Evolutionary conservation across 2,329 filamentous ascomycete genomes (phyloP).

Genomic region (Lomentospora prolificans): DNA sequence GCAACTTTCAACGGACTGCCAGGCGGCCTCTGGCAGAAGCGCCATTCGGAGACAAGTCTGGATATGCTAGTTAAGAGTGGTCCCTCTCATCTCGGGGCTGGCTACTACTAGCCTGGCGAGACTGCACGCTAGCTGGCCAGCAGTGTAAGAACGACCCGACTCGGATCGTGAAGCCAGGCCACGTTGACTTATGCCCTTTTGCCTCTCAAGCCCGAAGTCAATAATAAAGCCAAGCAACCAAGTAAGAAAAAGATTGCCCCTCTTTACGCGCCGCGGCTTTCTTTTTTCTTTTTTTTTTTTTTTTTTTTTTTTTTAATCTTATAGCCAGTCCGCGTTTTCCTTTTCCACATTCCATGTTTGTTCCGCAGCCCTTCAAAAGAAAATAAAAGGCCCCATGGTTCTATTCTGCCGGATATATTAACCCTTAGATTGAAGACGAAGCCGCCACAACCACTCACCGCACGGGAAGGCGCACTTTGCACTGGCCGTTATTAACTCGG

Average conservation of each 20-base stretch:
- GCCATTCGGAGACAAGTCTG: too few species aligned
- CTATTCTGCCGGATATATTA: constrained; percentile 7
- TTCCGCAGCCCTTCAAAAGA: background rate
- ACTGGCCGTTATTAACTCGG: background rate
- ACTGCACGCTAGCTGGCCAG: too few species aligned
- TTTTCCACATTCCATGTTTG: too few species aligned
- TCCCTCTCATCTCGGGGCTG: too few species aligned
- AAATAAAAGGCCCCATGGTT: background rate
- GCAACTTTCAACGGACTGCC: too few species aligned
- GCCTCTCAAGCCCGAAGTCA: too few species aligned
- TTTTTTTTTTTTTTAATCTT: background rate
- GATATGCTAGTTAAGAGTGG: too few species aligned
- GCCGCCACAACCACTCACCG: background rate
- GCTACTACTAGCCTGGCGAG: too few species aligned
- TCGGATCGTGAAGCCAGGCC: background rate
- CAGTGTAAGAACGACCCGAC: background rate
- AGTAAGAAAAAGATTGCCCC: background rate
- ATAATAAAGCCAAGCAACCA: background rate
- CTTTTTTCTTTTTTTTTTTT: background rate
- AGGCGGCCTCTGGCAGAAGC: too few species aligned
- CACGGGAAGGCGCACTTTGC: background rate
- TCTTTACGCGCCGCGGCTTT: background rate
- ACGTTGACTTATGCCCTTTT: too few species aligned
- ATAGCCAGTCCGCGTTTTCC: too few species aligned
- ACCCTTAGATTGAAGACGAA: background rate